Percentiles rank a stretch among this genome's conserved stretches.
phyloP scores from a whole-genome alignment of 164 flowering plant genomes.

The Tinospora cordifolia region DNA sequence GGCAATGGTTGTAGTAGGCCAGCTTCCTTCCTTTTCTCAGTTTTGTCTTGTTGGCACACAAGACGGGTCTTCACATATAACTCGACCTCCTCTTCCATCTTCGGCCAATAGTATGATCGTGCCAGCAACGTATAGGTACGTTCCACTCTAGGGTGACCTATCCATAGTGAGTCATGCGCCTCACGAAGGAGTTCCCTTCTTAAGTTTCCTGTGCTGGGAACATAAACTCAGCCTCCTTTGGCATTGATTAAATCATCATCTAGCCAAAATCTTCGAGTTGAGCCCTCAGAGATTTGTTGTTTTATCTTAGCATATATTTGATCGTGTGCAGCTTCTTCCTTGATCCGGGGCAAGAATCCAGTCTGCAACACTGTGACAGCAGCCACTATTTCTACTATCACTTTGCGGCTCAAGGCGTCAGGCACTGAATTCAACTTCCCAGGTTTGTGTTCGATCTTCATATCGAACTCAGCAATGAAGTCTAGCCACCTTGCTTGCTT shows the following conservation, averaged over 20 bases:
- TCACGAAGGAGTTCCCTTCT: conserved; percentile 10
- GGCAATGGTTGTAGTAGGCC: conserved; percentile 8
- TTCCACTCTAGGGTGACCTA: conserved; percentile 16
- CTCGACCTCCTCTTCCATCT: conserved; percentile 5
- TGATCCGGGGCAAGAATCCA: background rate
- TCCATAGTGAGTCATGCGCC: conserved; percentile 6
- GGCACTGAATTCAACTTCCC: background rate
- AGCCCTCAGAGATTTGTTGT: background rate
- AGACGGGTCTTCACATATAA: background rate
- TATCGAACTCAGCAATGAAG: too few species aligned
- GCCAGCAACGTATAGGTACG: conserved; percentile 12
- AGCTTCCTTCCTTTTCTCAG: background rate
- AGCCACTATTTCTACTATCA: background rate
- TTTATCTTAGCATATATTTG: background rate
- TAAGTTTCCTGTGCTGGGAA: too few species aligned
- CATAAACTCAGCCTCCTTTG: too few species aligned
- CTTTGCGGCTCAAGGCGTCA: conserved; percentile 14
- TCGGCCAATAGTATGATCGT: conserved; percentile 10
- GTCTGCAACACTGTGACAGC: too few species aligned
- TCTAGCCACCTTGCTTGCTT: too few species aligned
- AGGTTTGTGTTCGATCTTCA: too few species aligned
- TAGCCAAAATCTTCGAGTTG: too few species aligned
- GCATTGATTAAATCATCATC: too few species aligned
- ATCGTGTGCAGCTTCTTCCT: background rate
- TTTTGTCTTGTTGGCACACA: conserved; percentile 10